Evolutionary conservation across 108 stramenopile genomes (phyloP).

Genomic region (Ochromonas danica): DNA sequence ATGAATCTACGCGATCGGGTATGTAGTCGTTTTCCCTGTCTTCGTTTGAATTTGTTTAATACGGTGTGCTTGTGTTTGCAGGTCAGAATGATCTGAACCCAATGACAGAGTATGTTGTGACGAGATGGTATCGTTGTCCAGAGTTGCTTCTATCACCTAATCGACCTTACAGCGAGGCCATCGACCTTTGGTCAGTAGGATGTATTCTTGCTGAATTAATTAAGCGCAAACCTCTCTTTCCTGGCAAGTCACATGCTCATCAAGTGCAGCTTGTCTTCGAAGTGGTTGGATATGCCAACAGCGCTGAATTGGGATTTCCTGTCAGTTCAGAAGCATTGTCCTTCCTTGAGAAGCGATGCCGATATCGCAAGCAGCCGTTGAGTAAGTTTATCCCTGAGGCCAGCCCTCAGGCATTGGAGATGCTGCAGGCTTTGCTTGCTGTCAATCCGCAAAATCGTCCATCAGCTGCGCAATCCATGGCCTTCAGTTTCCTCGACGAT

Average conservation of each 20-base stretch:
- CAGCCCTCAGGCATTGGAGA: constrained; percentile 42
- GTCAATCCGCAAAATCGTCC: constrained; percentile 40
- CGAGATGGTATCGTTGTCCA: constrained; percentile 58
- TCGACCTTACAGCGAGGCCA: constrained; percentile 45
- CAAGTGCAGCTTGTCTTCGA: constrained; percentile 61
- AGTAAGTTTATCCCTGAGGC: constrained; percentile 43
- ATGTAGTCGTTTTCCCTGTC: background rate
- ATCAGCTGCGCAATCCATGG: constrained; percentile 42
- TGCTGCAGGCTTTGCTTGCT: constrained; percentile 39
- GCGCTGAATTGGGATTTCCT: constrained; percentile 3
- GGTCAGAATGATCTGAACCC: constrained; percentile 24
- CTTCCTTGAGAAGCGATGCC: constrained; percentile 9
- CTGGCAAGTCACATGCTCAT: constrained; percentile 60
- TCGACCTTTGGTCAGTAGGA: constrained; percentile 56
- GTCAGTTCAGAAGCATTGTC: background rate
- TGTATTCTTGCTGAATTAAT: constrained; percentile 57
- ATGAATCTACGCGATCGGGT: constrained; percentile 37
- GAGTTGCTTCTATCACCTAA: constrained; percentile 47
- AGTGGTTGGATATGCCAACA: constrained; percentile 39
- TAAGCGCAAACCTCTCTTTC: constrained; percentile 51
- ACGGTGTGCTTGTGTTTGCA: no score
- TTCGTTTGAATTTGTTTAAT: background rate
- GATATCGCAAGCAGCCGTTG: constrained; percentile 4
- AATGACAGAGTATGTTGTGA: constrained; percentile 59
- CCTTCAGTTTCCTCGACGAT: constrained; percentile 34